Base-by-base conservation (phyloP, 257 asterid genomes). In the Nicotiana tabacum region DNA sequence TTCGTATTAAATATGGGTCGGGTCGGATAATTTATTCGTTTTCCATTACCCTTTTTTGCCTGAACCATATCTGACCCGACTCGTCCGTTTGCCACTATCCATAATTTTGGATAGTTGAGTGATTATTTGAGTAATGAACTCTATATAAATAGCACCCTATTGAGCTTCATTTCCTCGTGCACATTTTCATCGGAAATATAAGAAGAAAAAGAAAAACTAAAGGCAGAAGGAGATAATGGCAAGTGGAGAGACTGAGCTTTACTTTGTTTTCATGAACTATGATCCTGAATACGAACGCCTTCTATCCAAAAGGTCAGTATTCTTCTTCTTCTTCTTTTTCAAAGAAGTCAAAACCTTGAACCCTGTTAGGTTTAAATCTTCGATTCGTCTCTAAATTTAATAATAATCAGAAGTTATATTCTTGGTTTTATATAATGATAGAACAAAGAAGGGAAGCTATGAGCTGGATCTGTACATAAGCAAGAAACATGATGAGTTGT, bases 241-340 rank as follows among this genome's bases (percentile, higher is more conserved):
- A 61, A 79, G 33, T 11, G 70, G 12, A 61, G 62, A 61, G n/a
- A 79, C 27, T 61, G 95, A 93, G 88, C 84, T 90, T 12, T 87
- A 95, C 81, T 95, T 92, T 33, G 98, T 95, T 57, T 95, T 95
- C 93, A 88, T 95, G 99, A 91, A 92, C 78, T 94, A 90, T 61
- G 98, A 95, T 85, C 91, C 98, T 2, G 93, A 95, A 79, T 95
- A 92, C 72, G 97, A 92, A 57, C 92, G 97, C 53, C 98, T 95
- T 66, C 93, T 90, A 57, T 90, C 96, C 39, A 88, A 77, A 91
- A 91, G 92, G 97, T 90, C 51, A 2, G 81, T 58, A 51, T 37
- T 35, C 43, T 37, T 5, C 11, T 43, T 43, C 51, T 43, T 43
- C 3, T 43, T 0, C 5, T 39, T 6, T 39, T 82, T 35, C 15